Evolutionary conservation across 2,329 filamentous ascomycete genomes (phyloP), one percentile per base, ranked within the genome.

Genomic region (Curvularia spicifera): DNA sequence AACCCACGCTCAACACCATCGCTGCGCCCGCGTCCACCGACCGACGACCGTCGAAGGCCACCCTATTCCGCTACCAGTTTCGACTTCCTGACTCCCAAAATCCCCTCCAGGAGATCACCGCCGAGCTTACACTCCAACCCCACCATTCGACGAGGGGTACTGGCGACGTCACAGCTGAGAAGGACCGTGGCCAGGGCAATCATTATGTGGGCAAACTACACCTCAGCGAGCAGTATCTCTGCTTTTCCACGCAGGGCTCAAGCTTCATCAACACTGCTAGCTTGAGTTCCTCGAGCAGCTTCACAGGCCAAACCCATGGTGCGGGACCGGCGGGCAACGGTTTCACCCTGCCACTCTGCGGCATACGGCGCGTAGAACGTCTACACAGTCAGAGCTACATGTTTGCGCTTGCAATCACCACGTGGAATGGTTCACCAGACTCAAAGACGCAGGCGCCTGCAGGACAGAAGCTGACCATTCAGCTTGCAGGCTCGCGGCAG

Each of bases 11-110:
- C 76, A 88, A 90, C 73, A 71, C 56, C 48, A 77, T 80, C 42
- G 87, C 63, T 35, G 84, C 91, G 59, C 87, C 89, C 67, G 85
- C 88, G 71, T 67, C 74, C 10, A 87, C 89, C 58, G 91, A 95
- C 78, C 86, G 86, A 63, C 90, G 91, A 75, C 93, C 93, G 49
- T 94, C 93, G 73, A 98, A 97, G 81, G 88, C 93, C 55, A 89
- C 90, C 51, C 87, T 98, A 58, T 99, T 98, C 81, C 93, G 95
- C 80, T 89, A 90, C 77, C 95, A 99, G 79, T 99, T 99, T 82
- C 91, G 95, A 66, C 89, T 99, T 33, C 95, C 95, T 45, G 88
- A 92, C 73, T 90, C 91, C 39, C 94, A 99, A 79, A 93, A 91
- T 63, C 95, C 95, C 55, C 85, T 98, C 57, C 93, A 96, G 80